phyloP scores from a whole-genome alignment of 148 eudicot genomes.

The Fagopyrum tataricum region DNA sequence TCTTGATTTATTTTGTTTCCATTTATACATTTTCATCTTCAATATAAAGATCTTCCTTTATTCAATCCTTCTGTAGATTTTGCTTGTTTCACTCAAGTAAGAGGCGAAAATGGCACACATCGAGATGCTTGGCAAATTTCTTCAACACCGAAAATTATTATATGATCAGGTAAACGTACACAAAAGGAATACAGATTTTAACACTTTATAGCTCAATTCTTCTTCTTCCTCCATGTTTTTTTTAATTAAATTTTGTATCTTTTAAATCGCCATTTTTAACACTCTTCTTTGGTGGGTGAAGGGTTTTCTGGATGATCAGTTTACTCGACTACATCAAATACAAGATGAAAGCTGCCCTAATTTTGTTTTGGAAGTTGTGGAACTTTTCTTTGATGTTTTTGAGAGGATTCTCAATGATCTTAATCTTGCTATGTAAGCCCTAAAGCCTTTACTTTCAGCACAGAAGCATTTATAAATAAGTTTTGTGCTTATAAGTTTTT shows the following conservation, averaged over 20 bases:
- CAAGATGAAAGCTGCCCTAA: constrained; percentile 76
- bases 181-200: too few species aligned
- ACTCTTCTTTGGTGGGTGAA: constrained; percentile 6
- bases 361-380: constrained; percentile 60
- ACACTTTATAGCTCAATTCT: not conserved
- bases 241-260: too few species aligned
- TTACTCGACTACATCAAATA: constrained; percentile 53
- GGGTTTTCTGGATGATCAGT: constrained; percentile 62
- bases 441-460: not conserved
- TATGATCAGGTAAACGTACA: constrained; percentile 7
- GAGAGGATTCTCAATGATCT: constrained; percentile 62
- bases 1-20: too few species aligned
- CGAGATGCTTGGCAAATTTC: not conserved
- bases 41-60: not conserved
- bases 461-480: too few species aligned
- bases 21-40: too few species aligned
- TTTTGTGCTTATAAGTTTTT: not conserved
- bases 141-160: not conserved
- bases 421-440: constrained; percentile 43
- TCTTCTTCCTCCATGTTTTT: too few species aligned
- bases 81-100: not conserved
- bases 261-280: not conserved
- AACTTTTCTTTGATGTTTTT: constrained; percentile 59
- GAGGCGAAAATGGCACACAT: not conserved
- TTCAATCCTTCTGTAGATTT: not conserved